phyloP scores from a whole-genome alignment of 2,329 filamentous ascomycete species.

The Trichoderma breve region DNA sequence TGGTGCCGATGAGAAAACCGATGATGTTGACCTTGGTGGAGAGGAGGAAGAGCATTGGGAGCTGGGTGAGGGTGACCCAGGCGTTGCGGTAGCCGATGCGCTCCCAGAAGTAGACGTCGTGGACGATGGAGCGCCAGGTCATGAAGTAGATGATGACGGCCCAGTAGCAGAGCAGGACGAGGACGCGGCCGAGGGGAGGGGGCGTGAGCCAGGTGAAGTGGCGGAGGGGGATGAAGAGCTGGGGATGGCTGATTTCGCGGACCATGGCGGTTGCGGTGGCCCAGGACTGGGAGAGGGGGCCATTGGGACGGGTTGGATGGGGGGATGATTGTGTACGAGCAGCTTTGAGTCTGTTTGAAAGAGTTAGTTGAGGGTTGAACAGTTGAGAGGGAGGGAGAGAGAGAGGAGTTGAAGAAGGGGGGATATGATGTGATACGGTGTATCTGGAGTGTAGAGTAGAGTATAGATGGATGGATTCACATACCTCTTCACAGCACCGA shows the following conservation, averaged over 20 bases:
- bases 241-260: constrained; percentile 57
- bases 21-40: constrained; percentile 59
- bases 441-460: neutral
- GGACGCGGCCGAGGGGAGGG: constrained; percentile 54
- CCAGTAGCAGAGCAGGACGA: constrained; percentile 58
- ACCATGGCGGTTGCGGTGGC: constrained; percentile 57
- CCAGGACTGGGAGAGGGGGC: constrained; percentile 48
- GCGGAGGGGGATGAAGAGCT: constrained; percentile 47
- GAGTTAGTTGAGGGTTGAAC: neutral
- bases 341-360: constrained; percentile 43
- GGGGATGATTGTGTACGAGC: constrained; percentile 43
- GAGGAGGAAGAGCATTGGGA: constrained; percentile 63
- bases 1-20: constrained; percentile 59
- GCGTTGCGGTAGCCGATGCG: constrained; percentile 66
- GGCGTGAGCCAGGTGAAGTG: constrained; percentile 57
- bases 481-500: constrained; percentile 44
- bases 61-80: constrained; percentile 63
- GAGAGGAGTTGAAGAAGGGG: neutral
- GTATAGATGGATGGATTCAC: neutral
- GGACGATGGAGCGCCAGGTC: constrained; percentile 45
- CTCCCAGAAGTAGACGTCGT: constrained; percentile 60
- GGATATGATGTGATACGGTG: neutral
- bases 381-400: neutral
- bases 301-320: constrained; percentile 53
- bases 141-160: constrained; percentile 58